Base-by-base conservation (phyloP, 768 basidiomycete genomes). In the Lactifluus piperatus region DNA sequence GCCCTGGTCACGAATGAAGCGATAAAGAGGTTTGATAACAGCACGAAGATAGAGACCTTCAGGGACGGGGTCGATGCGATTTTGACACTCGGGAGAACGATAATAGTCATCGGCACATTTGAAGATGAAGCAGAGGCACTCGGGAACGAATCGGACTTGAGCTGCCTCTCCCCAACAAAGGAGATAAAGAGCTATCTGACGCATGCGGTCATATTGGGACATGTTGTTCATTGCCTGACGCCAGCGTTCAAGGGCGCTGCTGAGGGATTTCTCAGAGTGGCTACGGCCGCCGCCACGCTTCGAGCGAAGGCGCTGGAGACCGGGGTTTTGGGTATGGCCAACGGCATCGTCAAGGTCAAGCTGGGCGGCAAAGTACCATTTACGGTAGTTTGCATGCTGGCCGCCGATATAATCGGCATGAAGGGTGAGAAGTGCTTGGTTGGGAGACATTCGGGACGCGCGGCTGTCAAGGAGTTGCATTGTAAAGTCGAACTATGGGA, bases 331-430 rank as follows among this genome's bases (percentile, higher is more conserved):
- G 6, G 81, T 80, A 60, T 88, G 83, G 29, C 95, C 97, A 54
- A 98, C 86, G 49, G 94, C 95, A 66, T 99, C 97, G 71, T 99
- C 97, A 44, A 98, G 86, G 71, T 98, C 95, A 60, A 99, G 84
- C 72, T 99, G 97, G 20, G 95, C 94, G 29, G 95, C 97, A 72
- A 98, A 99, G 76, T 99, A 99, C 97, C 97, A 98, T 75, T 97
- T 97, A 62, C 97, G 90, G 75, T 98, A 98, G 76, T 98, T 98
- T 51, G 97, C 92, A 68, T 97, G 88, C 71, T 95, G 90, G 3
- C 97, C 97, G 22, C 97, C 97, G 66, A 99, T 97, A 73, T 98
- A 99, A 71, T 98, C 97, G 58, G 95, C 97, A 67, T 99, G 97
- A 2, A 99, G 80, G 0, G 94, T 98, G 55, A 97, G 78, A 24